Evolutionary conservation across 306 rosid species (phyloP), one percentile per base, ranked within the genome.

Genomic region (Bauhinia variegata): DNA sequence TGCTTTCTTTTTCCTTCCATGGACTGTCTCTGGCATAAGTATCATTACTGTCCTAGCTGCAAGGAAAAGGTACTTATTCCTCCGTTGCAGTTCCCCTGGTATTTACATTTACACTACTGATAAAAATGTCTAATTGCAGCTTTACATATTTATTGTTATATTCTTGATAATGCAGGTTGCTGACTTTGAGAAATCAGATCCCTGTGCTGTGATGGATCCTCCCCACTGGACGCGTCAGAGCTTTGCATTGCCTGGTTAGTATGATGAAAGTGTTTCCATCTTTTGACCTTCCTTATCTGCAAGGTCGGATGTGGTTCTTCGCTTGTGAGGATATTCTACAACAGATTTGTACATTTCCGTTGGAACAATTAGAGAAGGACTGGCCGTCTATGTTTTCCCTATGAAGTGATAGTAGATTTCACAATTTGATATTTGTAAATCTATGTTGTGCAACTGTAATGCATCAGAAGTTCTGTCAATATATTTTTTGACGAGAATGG

Each of bases 1-100:
- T 92, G 97, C 78, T 92, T 89, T 82, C 96, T 92, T 17, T 73
- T 82, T 79, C 97, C 92, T 46, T 82, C 95, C 5, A 80, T 84
- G 89, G 92, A 92, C 70, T 92, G 97, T 67, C 97, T 92, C 44
- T 92, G 97, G 97, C 97, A 92, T 71, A 89, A 92, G 70, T 77
- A 87, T 70, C 97, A 92, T 72, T 85, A 83, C 30, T 92, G 97
- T 74, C 95, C 97, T 16, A 68, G 75, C 30, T 92, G 97, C 82
- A 77, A 89, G 0, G 78, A 82, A 55, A 89, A 83, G 96, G 97
- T 92, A 77, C 2, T n/a, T 16, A 8, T 62, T 60, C 19, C 28
- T 42, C 63, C 49, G 11, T 3, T 41, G 3, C 47, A 18, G n/a
- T 32, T 11, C n/a, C 31, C 49, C 52, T 59, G 43, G 30, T 13